Evolutionary conservation across 805 yeast species (phyloP), one percentile per base, ranked within the genome.

Genomic region (Wickerhamiella occidentalis): DNA sequence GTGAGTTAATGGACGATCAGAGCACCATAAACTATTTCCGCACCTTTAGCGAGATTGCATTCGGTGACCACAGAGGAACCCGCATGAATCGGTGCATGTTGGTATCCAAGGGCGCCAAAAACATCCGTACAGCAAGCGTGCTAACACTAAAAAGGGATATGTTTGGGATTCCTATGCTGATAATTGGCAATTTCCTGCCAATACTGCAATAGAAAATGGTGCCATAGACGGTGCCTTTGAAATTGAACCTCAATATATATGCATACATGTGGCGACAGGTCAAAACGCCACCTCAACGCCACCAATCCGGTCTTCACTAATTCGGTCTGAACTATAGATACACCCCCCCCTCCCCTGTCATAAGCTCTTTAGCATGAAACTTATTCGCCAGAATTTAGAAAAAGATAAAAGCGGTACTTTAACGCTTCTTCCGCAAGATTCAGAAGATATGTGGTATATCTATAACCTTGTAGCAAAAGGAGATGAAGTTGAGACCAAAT

Each of bases 141-240:
- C 85, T 96, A 94, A 92, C 97, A 0, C 68, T 92, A 55, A 87
- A 88, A 61, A 72, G 96, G 62, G 97, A 90, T 62, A 94, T 90
- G 15, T 90, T 92, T 67, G 96, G 96, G 7, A 81, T 90, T 48
- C 98, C 98, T 13, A 82, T 92, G 86, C 88, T 90, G 94, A 82
- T 92, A 19, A 76, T 90, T 29, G 97, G 96, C 15, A 92, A 86
- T 61, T 90, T 90, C 62, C 69, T 90, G 57, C 97, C 96, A 0
- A 80, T 85, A 19, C 51, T 66, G 50, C 59, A 58, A 11, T 61
- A 51, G 52, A 19, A 41, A 23, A 13, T 19, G 21, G 19, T 12
- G 36, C 36, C 8, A 6, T 30, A 13, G 36, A 30, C 12, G 5
- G 36, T 5, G 36, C 17, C 5, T 30, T n/a, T 11, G 8, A 5